Conservation (phyloP, 2,329 filamentous ascomycete genomes). For the Botrytis paeoniae region DNA sequence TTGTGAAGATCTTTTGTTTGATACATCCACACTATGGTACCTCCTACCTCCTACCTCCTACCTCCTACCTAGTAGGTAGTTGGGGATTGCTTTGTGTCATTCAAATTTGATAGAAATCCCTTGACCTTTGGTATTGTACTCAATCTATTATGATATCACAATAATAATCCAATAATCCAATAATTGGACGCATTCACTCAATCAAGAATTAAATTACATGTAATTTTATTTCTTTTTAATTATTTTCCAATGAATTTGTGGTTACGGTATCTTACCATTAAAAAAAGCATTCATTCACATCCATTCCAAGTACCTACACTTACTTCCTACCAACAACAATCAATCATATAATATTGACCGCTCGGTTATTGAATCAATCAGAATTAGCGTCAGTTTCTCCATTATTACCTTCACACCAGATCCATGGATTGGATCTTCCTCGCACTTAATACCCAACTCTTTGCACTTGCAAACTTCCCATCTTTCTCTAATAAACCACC, state of each 20-base stretch:
- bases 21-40: not conserved
- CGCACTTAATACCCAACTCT: conserved; percentile 20
- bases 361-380: conserved; percentile 16
- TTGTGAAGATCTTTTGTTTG: not conserved
- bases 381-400: conserved; percentile 1
- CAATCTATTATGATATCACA: not conserved
- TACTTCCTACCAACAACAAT: not conserved
- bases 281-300: not conserved
- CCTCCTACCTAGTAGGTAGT: not conserved
- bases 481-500: conserved; percentile 22
- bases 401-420: conserved; percentile 16
- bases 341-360: not conserved
- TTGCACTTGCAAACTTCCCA: conserved; percentile 28
- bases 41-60: not conserved
- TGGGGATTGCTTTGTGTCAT: not conserved
- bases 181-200: no score
- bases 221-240: not conserved
- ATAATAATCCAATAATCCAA: not conserved
- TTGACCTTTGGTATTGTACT: not conserved
- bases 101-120: not conserved
- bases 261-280: not conserved
- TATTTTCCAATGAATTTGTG: not conserved
- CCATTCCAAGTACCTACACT: not conserved
- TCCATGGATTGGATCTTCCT: conserved; percentile 13
- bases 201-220: not conserved